Base-by-base conservation (phyloP, 768 basidiomycete genomes). In the Lactarius sp. region DNA sequence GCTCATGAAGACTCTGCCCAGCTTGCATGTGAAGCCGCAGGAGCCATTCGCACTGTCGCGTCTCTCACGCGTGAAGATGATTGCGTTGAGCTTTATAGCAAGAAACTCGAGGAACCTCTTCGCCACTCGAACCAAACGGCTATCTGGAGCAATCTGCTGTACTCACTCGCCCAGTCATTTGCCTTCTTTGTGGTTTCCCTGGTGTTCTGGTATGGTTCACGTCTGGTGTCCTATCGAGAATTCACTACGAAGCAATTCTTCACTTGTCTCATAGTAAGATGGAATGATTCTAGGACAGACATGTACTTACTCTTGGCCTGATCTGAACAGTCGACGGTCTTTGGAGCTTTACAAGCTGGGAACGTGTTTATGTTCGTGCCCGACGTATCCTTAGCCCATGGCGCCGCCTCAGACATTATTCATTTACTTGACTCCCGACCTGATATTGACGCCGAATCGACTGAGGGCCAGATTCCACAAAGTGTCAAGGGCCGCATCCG, bases 21-120 rank as follows among this genome's bases (percentile, higher is more conserved):
- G 62, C 71, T 94, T 27, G 94, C 94, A 44, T 93, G 92, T 67
- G 94, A 97, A 73, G 92, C 92, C 41, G 92, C 92, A 33, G 87
- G 82, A 7, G 81, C 94, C 12, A 95, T 97, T 65, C 84, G 90
- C 36, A 96, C 94, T 1, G 93, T 97, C 22, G 92, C 94, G 6
- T 80, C 87, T 1, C 78, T 97, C 49, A 95, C 92, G 1, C 79
- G 94, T 20, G 94, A 97, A 72, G 81, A 86, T 39, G 90, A 94
- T 65, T 91, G 90, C 69, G 75, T 82, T 53, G 71, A 77, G 16
- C 69, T 83, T 10, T 92, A 91, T 74, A 84, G 84, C 68, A 50
- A 79, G 61, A 87, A 86, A 68, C 77, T 96, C 52, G 87, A 92
- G 52, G 81, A 64, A n/a, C 93, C 94, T 4, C 78, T 94, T 52